A percentile compares a stretch with the other conserved stretches of the same genome.
Evolutionary conservation across 2,329 filamentous ascomycete genomes (phyloP).

Genomic region (Neonectria coccinea): DNA sequence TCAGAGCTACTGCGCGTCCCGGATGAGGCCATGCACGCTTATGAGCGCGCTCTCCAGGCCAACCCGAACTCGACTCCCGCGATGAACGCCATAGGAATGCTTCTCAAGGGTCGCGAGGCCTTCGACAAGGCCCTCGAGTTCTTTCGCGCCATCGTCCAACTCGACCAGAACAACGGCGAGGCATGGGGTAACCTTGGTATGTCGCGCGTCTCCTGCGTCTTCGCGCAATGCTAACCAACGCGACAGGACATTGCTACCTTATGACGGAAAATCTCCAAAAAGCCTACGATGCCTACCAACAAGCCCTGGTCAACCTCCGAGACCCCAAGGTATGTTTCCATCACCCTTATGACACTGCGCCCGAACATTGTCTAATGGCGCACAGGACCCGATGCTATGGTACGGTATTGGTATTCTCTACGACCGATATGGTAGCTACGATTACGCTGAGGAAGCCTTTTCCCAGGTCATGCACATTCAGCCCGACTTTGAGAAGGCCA

Average conservation of each 20-base stretch:
- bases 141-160: slow-evolving; percentile 87
- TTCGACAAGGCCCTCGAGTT: slow-evolving; percentile 96
- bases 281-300: slow-evolving; percentile 96
- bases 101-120: slow-evolving; percentile 90
- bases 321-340: slow-evolving; percentile 83
- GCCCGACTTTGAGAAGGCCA: slow-evolving; percentile 97
- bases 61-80: slow-evolving; percentile 90
- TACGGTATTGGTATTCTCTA: slow-evolving; percentile 99
- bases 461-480: slow-evolving; percentile 99
- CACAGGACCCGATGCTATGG: slow-evolving; percentile 94
- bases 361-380: slow-evolving; percentile 26
- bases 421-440: slow-evolving; percentile 93
- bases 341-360: neutral
- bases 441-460: slow-evolving; percentile 97
- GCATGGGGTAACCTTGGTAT: slow-evolving; percentile 95
- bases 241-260: slow-evolving; percentile 90
- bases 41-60: slow-evolving; percentile 88
- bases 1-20: slow-evolving; percentile 89
- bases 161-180: slow-evolving; percentile 90
- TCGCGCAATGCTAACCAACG: slow-evolving; percentile 32
- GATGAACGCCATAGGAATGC: slow-evolving; percentile 94
- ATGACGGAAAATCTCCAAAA: slow-evolving; percentile 99
- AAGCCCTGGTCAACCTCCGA: slow-evolving; percentile 89
- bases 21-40: slow-evolving; percentile 89
- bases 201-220: slow-evolving; percentile 43